Conservation (phyloP, 2,329 filamentous ascomycete species). For the Aspergillus fructus region DNA sequence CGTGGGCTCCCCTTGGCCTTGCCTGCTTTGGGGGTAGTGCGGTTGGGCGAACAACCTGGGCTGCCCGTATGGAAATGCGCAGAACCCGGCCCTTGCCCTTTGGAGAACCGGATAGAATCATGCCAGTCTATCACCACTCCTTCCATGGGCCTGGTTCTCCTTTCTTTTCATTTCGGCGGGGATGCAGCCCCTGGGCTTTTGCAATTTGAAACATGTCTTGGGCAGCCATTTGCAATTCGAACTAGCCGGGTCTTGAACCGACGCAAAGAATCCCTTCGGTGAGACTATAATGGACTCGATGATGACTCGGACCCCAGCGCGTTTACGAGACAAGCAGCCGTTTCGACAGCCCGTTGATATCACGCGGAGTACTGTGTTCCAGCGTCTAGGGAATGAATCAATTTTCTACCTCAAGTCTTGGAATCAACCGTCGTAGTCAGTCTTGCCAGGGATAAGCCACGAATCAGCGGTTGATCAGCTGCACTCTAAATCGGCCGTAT, state of each 20-base stretch:
- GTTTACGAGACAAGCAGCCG: conserved; percentile 7
- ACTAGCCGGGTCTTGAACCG: not conserved
- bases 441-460: conserved; percentile 2
- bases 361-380: conserved; percentile 17
- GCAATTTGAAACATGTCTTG: not conserved
- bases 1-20: conserved; percentile 5
- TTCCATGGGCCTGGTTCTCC: not conserved
- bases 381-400: conserved; percentile 6
- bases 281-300: not conserved
- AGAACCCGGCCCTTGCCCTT: not conserved
- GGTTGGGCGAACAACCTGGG: not conserved
- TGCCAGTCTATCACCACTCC: not conserved
- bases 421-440: not conserved
- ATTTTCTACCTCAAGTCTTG: conserved; percentile 8
- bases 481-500: conserved; percentile 2
- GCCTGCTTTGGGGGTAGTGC: not conserved
- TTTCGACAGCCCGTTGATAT: not conserved
- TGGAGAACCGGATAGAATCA: conserved; percentile 3
- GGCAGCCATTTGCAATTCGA: not conserved
- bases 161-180: not conserved
- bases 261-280: not conserved
- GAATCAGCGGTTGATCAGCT: conserved; percentile 4
- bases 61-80: conserved; percentile 7
- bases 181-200: not conserved
- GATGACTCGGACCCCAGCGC: not conserved